Conservation (phyloP, 179 eudicot species). For the Spergularia azorica region DNA sequence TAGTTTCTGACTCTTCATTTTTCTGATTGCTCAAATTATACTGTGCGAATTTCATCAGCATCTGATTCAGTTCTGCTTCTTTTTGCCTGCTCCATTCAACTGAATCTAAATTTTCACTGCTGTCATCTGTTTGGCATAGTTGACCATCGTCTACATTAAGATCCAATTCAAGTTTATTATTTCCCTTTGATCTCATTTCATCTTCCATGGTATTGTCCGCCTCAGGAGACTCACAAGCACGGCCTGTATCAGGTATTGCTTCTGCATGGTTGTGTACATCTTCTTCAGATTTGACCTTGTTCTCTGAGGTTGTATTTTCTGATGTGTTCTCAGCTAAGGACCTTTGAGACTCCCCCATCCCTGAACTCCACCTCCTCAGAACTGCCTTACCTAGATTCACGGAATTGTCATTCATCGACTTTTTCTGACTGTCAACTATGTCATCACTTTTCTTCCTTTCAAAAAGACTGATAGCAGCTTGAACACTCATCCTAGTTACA, state of each 20-base stretch:
- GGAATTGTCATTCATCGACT: slow-evolving; percentile 42
- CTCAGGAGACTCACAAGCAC: slow-evolving; percentile 22
- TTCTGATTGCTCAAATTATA: slow-evolving; percentile 54
- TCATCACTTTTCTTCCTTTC: slow-evolving; percentile 84
- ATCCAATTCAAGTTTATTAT: slow-evolving; percentile 27
- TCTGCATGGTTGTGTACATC: slow-evolving; percentile 30
- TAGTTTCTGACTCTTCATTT: slow-evolving; percentile 31
- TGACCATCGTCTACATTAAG: slow-evolving; percentile 38
- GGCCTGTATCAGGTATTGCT: slow-evolving; percentile 28
- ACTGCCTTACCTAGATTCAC: slow-evolving; percentile 64
- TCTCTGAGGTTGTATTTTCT: slow-evolving; percentile 37
- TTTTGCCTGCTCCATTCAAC: slow-evolving; percentile 82
- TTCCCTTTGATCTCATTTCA: slow-evolving; percentile 30
- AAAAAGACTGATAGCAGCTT: slow-evolving; percentile 90
- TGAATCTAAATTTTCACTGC: slow-evolving; percentile 58
- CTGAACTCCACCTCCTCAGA: slow-evolving; percentile 93
- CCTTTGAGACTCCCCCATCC: slow-evolving; percentile 53
- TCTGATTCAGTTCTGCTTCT: slow-evolving; percentile 82
- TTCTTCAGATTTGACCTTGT: slow-evolving; percentile 31
- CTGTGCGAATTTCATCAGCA: slow-evolving; percentile 76
- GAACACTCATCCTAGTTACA: slow-evolving; percentile 80
- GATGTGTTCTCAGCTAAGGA: slow-evolving; percentile 33
- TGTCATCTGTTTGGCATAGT: slow-evolving; percentile 45
- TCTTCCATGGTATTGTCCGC: slow-evolving; percentile 36
- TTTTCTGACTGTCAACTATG: slow-evolving; percentile 52